phyloP scores from a whole-genome alignment of 2,329 filamentous ascomycete genomes.

The Diaporthe longicolla region DNA sequence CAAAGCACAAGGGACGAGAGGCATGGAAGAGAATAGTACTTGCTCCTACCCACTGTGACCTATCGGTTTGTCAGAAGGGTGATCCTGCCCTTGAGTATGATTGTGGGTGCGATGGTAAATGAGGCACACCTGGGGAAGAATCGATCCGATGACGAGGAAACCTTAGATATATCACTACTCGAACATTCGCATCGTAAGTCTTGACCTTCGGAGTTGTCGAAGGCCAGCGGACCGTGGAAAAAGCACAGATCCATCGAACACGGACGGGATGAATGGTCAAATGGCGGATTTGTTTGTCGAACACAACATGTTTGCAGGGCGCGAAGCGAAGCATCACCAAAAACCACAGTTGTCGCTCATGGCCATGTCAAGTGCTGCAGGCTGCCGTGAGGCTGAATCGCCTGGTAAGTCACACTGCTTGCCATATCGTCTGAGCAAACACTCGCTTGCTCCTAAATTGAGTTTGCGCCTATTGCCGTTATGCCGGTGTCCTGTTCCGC shows the following conservation, averaged over 20 bases:
- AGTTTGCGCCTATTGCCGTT: background rate
- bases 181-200: rapidly evolving
- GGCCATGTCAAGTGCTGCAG: background rate
- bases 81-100: no score
- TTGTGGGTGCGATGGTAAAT: background rate
- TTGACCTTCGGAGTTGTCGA: background rate
- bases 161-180: background rate
- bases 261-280: background rate
- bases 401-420: background rate
- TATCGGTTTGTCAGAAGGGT: no score
- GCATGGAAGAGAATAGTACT: no score
- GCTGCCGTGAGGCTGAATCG: background rate
- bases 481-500: background rate
- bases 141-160: background rate
- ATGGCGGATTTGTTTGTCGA: background rate
- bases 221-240: background rate
- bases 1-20: no score
- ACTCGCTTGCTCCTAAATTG: background rate
- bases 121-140: background rate
- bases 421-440: background rate
- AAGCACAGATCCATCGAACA: background rate
- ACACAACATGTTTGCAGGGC: background rate
- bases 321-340: background rate
- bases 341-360: no score
- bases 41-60: background rate